Evolutionary conservation across 306 rosid species (phyloP).

Genomic region (Morella rubra): DNA sequence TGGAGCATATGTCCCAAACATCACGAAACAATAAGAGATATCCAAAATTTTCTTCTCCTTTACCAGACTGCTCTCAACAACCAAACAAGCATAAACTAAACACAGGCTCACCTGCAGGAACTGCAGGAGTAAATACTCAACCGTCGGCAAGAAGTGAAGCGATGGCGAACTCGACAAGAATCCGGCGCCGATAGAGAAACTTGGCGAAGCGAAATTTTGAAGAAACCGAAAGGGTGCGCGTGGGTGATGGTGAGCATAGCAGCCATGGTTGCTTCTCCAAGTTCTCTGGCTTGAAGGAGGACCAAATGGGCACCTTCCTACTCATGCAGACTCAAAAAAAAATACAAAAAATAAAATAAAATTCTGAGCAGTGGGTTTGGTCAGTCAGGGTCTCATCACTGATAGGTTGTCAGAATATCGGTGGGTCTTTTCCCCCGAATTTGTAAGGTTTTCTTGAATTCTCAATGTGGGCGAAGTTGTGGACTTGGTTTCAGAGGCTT

Average conservation of each 20-base stretch:
- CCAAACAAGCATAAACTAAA: conserved; percentile 1
- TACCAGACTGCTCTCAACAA: neutral
- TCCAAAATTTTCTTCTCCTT: neutral
- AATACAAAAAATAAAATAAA: conserved; percentile 18
- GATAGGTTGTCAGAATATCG: neutral
- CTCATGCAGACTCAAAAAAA: conserved; percentile 74
- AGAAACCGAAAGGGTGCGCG: conserved; percentile 29
- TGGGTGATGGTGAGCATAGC: conserved; percentile 46
- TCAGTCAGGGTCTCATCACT: conserved; percentile 18
- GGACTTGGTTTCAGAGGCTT: conserved; percentile 24
- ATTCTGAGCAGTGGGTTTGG: conserved; percentile 10
- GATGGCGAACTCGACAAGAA: conserved; percentile 56
- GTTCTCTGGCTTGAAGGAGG: conserved; percentile 57
- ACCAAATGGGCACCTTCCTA: conserved; percentile 44
- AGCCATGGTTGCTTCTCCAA: conserved; percentile 64
- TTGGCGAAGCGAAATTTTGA: conserved; percentile 37
- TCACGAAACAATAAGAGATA: neutral
- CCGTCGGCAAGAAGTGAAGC: conserved; percentile 61
- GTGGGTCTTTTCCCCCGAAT: neutral
- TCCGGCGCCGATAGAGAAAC: conserved; percentile 36
- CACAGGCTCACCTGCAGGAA: conserved; percentile 36
- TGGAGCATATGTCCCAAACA: neutral
- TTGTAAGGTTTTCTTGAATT: neutral
- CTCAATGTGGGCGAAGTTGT: neutral
- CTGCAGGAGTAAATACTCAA: conserved; percentile 37